Base-by-base conservation (phyloP, 345 rosid species). In the Citrus glauca region DNA sequence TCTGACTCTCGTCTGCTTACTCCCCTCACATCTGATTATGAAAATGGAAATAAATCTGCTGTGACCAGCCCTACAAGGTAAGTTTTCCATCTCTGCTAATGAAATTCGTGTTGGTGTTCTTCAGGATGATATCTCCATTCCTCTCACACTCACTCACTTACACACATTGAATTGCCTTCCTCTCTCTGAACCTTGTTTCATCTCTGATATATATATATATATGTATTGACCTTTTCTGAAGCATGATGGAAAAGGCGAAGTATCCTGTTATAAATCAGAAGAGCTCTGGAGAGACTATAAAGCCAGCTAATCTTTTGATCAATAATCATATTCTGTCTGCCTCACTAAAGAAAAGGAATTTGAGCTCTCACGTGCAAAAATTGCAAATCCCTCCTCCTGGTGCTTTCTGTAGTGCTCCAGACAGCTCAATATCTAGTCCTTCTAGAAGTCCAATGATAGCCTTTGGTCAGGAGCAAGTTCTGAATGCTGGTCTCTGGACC, bases 351-450 rank as follows among this genome's bases (percentile, higher is more conserved):
- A 81, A 87, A 83, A 87, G 89, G 81, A 88, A 90, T 61, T 60
- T 87, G 30, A 66, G 89, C 56, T 81, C 81, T 73, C 93, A 86
- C 79, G 88, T 94, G 65, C 92, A 88, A 61, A 89, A 85, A 81
- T 73, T 96, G 77, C 97, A 91, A 83, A 85, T 90, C 84, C 98
- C 95, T 35, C 78, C 78, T 75, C 87, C 87, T 27, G 89, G 90
- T 79, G 88, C 87, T 70, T 87, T 91, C 66, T 88, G 66, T 79
- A 89, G 97, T 88, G 97, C 99, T 81, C 93, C 97, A 33, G 98
- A 94, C 77, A 96, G 98, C 85, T 94, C 97, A 78, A 76, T 91
- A 92, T 96, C 99, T 66, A 96, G 99, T 89, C 99, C 99, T 83
- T 94, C 98, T 16, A 89, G 98, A 88, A 96, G 99, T 84, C 99